Percentiles rank a stretch among this genome's conserved stretches.
phyloP scores from a whole-genome alignment of 2,329 filamentous ascomycete genomes.

The Calcarisporium arbuscula region DNA sequence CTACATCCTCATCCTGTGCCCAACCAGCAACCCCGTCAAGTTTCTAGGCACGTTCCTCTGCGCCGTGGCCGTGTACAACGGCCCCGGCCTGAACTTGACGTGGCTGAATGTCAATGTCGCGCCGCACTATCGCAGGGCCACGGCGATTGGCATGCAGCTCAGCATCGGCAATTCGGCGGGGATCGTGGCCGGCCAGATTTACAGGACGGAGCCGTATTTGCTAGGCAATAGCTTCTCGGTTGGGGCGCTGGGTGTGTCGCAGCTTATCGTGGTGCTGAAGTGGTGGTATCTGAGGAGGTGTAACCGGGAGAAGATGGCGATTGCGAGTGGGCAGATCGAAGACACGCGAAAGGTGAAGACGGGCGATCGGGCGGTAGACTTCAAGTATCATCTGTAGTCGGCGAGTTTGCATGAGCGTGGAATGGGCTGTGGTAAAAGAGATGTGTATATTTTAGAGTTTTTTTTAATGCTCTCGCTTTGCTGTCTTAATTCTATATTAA shows the following conservation, averaged over 20 bases:
- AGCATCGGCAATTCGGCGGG: conserved; percentile 40
- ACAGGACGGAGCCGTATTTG: conserved; percentile 24
- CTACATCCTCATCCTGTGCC: conserved; percentile 40
- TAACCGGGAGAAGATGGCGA: conserved; percentile 32
- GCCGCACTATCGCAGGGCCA: conserved; percentile 38
- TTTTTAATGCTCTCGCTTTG: no score
- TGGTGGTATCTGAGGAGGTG: conserved; percentile 35
- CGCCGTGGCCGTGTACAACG: conserved; percentile 40
- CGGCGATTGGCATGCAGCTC: conserved; percentile 38
- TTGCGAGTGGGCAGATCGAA: conserved; percentile 32
- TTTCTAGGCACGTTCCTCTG: conserved; percentile 45
- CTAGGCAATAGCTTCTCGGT: conserved; percentile 22
- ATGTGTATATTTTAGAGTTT: no score
- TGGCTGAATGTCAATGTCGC: conserved; percentile 41
- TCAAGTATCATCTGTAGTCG: conserved; percentile 36
- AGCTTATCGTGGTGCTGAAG: conserved; percentile 30
- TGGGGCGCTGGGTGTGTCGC: conserved; percentile 20
- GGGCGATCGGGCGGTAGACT: conserved; percentile 41
- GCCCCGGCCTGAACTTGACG: conserved; percentile 39
- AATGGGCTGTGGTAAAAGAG: no score
- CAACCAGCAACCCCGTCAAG: conserved; percentile 41
- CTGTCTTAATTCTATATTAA: no score
- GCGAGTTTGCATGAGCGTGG: no score
- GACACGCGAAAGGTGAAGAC: conserved; percentile 38
- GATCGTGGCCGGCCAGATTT: conserved; percentile 34